These are phyloP conservation scores for Lachnellula cervina DNA, from an alignment of 2,329 filamentous ascomycete genomes.

Conservation along the genomic window DNA sequence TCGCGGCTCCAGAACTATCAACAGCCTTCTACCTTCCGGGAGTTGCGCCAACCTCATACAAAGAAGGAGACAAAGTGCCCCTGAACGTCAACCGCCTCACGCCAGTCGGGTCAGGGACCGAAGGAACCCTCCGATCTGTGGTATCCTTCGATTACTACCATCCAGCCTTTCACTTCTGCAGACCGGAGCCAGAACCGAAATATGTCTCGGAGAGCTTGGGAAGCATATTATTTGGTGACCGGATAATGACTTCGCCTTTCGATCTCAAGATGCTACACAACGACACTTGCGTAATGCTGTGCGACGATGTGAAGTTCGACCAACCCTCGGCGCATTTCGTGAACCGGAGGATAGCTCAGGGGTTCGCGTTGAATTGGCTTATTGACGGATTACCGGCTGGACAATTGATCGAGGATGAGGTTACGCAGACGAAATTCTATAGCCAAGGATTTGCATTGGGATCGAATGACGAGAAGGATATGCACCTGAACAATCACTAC, in stretches of 20 bases:
- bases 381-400: constrained; percentile 91
- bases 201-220: constrained; percentile 84
- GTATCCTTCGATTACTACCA: constrained; percentile 97
- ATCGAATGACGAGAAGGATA: constrained; percentile 49
- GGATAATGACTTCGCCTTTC: constrained; percentile 95
- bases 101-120: constrained; percentile 70
- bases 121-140: constrained; percentile 82
- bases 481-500: constrained; percentile 86
- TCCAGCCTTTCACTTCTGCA: constrained; percentile 80
- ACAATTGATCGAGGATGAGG: constrained; percentile 71
- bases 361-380: constrained; percentile 92
- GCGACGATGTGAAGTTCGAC: constrained; percentile 61
- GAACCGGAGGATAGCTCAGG: constrained; percentile 74
- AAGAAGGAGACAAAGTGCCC: constrained; percentile 71
- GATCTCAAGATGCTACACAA: constrained; percentile 82
- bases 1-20: constrained; percentile 47
- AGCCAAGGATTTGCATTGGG: constrained; percentile 87
- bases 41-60: constrained; percentile 90
- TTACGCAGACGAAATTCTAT: constrained; percentile 76
- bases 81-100: constrained; percentile 91
- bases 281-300: constrained; percentile 80
- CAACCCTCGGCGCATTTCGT: constrained; percentile 69
- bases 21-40: constrained; percentile 93
- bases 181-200: constrained; percentile 69
- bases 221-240: constrained; percentile 94